Conservation (phyloP, 345 rosid species). For the Syzygium oleosum region DNA sequence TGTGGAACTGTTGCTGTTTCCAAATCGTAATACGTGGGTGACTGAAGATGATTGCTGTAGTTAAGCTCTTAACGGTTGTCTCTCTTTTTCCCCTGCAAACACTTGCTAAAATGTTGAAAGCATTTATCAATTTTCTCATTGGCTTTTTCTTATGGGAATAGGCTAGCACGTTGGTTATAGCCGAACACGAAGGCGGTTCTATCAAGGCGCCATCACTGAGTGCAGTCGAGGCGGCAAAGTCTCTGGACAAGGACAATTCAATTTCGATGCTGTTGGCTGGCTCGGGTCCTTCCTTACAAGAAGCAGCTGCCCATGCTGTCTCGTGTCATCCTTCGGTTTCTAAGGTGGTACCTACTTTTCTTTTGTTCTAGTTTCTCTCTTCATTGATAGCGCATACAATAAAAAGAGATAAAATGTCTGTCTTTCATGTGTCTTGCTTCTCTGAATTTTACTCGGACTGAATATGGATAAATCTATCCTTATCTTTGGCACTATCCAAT, state of each 20-base stretch:
- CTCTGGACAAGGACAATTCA: slow-evolving; percentile 37
- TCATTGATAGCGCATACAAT: neutral
- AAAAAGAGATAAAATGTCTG: neutral
- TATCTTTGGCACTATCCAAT: neutral
- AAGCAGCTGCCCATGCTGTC: slow-evolving; percentile 70
- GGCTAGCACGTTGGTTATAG: slow-evolving; percentile 74
- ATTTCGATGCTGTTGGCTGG: slow-evolving; percentile 77
- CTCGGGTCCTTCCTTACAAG: slow-evolving; percentile 64
- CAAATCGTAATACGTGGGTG: neutral
- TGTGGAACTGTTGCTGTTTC: neutral
- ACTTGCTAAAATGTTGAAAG: neutral
- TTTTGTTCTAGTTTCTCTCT: neutral
- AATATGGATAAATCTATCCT: neutral
- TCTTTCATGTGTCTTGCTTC: neutral
- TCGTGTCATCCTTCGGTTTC: slow-evolving; percentile 73
- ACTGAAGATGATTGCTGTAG: neutral
- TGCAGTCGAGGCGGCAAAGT: slow-evolving; percentile 75
- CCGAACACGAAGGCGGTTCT: slow-evolving; percentile 69
- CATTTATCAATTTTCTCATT: neutral
- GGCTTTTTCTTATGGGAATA: slow-evolving; percentile 2
- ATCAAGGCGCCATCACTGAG: slow-evolving; percentile 55
- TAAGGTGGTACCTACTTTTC: slow-evolving; percentile 26
- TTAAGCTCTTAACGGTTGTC: neutral
- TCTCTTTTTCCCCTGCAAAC: neutral
- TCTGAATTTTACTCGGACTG: neutral